Base-by-base conservation (phyloP, 23 red algal genomes). In the Gracilaria domingensis region DNA sequence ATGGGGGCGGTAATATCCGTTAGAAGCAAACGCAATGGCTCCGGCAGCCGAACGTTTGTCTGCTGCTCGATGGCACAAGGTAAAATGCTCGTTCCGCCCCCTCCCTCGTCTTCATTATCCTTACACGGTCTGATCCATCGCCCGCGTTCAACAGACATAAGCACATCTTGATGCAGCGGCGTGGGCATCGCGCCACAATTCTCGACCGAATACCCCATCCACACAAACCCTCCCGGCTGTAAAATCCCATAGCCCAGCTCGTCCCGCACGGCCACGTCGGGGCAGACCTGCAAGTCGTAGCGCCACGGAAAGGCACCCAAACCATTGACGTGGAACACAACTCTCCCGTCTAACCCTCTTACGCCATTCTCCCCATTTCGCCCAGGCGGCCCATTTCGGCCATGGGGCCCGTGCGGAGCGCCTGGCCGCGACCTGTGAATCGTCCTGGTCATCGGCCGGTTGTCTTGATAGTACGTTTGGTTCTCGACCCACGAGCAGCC, bases 301-400 rank as follows among this genome's bases (percentile, higher is more conserved):
- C 69, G 69, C 69, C 29, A 33, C 38, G 20, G 38, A 32, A 47
- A 75, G 9, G 44, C 29, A 24, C 69, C 69, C 38, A 75, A n/a
- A 35, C 69, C 44, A 42, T 35, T 49, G 23, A 75, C 69, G 16
- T 42, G 44, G 16, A 75, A 47, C 37, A 33, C 37, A 23, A 75
- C 44, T 21, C 4, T 49, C 69, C 69, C 69, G 69, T 75, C 69
- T 24, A 23, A 47, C 24, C 69, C 69, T 75, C 44, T 75, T 23
- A 12, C 69, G 3, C 69, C 29, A 14, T 75, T 75, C n/a, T 9
- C 69, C 20, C 69, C 20, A 24, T 49, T 42, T 14, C 5, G 13
- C 37, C 69, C 29, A 21, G 16, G 69, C 23, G n/a, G 20, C 12
- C 69, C 20, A 16, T 75, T 35, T 4, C 69, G 37, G 12, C 69